Percentiles rank a stretch among this genome's conserved stretches.
Evolutionary conservation across 2,329 filamentous ascomycete species (phyloP).

Genomic region (Curvularia lunata): DNA sequence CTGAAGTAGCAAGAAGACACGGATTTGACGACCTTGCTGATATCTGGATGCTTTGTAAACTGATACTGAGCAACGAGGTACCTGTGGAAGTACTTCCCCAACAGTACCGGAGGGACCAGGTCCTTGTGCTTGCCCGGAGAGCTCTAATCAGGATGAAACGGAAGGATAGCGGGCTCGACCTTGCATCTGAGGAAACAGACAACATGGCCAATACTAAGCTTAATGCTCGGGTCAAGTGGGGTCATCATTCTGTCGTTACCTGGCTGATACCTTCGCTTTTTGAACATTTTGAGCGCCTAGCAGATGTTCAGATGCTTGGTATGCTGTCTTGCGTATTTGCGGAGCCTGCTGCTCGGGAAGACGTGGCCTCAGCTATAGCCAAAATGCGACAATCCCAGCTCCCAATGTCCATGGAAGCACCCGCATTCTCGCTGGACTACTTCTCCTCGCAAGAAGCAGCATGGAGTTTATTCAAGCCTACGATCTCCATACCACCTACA

Average conservation of each 20-base stretch:
- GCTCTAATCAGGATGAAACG: slow-evolving; percentile 60
- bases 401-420: slow-evolving; percentile 53
- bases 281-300: slow-evolving; percentile 64
- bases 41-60: slow-evolving; percentile 80
- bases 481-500: slow-evolving; percentile 43
- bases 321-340: slow-evolving; percentile 67
- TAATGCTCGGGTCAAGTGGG: slow-evolving; percentile 61
- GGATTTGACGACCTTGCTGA: slow-evolving; percentile 75
- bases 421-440: slow-evolving; percentile 56
- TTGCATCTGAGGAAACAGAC: slow-evolving; percentile 55
- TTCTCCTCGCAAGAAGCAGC: slow-evolving; percentile 53
- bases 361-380: slow-evolving; percentile 48
- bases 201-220: slow-evolving; percentile 48
- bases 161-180: slow-evolving; percentile 57
- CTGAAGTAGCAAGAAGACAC: slow-evolving; percentile 73
- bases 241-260: slow-evolving; percentile 61
- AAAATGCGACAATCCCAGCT: slow-evolving; percentile 45
- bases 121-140: slow-evolving; percentile 72
- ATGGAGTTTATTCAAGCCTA: slow-evolving; percentile 52
- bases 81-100: slow-evolving; percentile 69
- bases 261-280: slow-evolving; percentile 66
- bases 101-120: slow-evolving; percentile 62
- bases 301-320: slow-evolving; percentile 71
- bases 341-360: slow-evolving; percentile 54
- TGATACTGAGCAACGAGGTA: slow-evolving; percentile 79